Percentiles rank a stretch among this genome's conserved stretches.
Conservation (phyloP, 2,329 filamentous ascomycete species). For the Fusarium agapanthi region DNA sequence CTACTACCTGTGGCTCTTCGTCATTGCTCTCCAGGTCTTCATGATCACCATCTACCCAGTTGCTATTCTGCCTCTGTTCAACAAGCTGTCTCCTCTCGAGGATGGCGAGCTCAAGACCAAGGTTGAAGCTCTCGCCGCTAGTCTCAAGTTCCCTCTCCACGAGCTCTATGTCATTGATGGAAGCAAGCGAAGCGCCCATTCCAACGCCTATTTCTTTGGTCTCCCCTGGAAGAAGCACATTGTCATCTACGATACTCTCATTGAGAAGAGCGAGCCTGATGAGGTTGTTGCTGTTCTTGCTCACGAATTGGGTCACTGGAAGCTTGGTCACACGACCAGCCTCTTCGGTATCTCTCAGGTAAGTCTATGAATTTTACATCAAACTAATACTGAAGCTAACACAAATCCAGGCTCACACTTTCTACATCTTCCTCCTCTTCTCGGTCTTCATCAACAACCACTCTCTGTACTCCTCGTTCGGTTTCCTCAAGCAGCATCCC, state of each 20-base stretch:
- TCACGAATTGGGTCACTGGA: constrained; percentile 98
- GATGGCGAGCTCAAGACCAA: constrained; percentile 87
- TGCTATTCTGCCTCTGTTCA: constrained; percentile 93
- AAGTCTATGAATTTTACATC: constrained; percentile 31
- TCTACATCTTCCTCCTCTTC: constrained; percentile 97
- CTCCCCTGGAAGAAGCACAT: constrained; percentile 99
- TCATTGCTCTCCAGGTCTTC: constrained; percentile 87
- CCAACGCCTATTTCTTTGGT: constrained; percentile 95
- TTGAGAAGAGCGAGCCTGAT: constrained; percentile 91
- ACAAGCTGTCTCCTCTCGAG: constrained; percentile 93
- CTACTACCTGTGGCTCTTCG: constrained; percentile 97
- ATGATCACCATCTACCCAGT: constrained; percentile 97
- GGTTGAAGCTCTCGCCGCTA: constrained; percentile 84
- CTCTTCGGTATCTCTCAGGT: constrained; percentile 88
- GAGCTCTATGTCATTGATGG: constrained; percentile 96
- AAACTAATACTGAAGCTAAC: constrained; percentile 40
- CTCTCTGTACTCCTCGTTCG: constrained; percentile 90
- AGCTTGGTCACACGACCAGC: constrained; percentile 91
- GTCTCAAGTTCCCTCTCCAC: constrained; percentile 88
- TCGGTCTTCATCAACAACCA: constrained; percentile 97
- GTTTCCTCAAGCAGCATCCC: constrained; percentile 82
- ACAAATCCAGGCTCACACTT: constrained; percentile 77
- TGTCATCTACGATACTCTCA: constrained; percentile 97
- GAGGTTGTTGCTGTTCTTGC: constrained; percentile 95
- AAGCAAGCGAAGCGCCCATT: constrained; percentile 86